Percentiles rank a stretch among this genome's conserved stretches.
These are phyloP conservation scores for Mallotus repandus DNA, from an alignment of 441 rosid genomes.

Conservation along the genomic window DNA sequence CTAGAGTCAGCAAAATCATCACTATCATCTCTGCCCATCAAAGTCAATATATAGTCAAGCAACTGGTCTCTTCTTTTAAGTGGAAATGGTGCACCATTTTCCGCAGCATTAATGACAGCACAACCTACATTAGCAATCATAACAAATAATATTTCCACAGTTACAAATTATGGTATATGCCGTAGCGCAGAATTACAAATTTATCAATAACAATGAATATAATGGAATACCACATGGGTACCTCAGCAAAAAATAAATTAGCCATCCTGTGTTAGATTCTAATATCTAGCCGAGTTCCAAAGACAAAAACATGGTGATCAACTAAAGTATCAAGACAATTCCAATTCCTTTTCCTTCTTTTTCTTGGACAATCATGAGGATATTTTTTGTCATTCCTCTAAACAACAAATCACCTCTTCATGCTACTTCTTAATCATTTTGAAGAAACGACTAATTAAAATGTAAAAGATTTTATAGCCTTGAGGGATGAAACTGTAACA, in stretches of 20 bases:
- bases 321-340: not conserved
- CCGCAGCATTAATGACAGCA: constrained; percentile 95
- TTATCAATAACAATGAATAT: not conserved
- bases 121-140: constrained; percentile 55
- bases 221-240: not conserved
- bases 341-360: not conserved
- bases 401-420: not conserved
- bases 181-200: not conserved
- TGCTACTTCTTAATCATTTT: constrained; percentile 3
- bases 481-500: not conserved
- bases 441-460: not conserved
- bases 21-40: constrained; percentile 94
- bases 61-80: constrained; percentile 82
- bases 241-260: not conserved
- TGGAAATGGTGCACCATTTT: constrained; percentile 87
- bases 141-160: constrained; percentile 6
- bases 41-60: constrained; percentile 90
- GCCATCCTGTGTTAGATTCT: not conserved
- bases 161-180: too few relatives aligned
- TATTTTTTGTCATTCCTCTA: constrained; percentile 2
- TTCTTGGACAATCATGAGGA: not conserved
- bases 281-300: not conserved
- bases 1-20: constrained; percentile 86
- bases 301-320: not conserved
- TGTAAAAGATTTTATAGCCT: not conserved